Evolutionary conservation across 192 early-diverging fungal species (phyloP).

Genomic region (Funneliformis geosporum): DNA sequence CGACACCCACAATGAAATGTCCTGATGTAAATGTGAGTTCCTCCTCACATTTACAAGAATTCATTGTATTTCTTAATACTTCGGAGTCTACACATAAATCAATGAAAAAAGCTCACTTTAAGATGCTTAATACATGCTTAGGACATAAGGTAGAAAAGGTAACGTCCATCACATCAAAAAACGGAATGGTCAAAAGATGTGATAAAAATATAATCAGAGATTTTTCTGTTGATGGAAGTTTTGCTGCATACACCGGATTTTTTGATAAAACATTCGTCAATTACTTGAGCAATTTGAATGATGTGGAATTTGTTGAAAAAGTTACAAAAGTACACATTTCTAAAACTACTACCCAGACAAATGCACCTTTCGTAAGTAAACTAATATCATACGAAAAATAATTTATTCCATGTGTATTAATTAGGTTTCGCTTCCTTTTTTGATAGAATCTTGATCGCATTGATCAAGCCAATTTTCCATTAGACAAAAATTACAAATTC

Average conservation of each 20-base stretch:
- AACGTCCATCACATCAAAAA: no score
- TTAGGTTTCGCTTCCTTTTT: background rate
- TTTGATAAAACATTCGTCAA: background rate
- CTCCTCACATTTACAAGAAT: no score
- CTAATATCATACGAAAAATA: background rate
- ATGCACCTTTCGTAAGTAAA: background rate
- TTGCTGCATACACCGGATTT: background rate
- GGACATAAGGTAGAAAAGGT: no score
- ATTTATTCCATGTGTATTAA: background rate
- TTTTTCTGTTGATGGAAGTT: no score
- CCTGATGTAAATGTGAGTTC: no score
- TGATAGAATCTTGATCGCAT: slow-evolving; percentile 64
- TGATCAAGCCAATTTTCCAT: slow-evolving; percentile 55
- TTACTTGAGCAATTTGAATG: background rate
- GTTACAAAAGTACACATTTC: background rate
- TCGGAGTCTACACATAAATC: no score
- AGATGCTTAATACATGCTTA: no score
- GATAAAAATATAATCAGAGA: no score
- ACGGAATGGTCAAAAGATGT: no score
- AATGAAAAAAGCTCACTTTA: no score
- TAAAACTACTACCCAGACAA: background rate
- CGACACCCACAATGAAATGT: no score
- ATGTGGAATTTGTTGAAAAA: background rate
- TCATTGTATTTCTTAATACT: no score
- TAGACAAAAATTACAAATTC: slow-evolving; percentile 51